These are phyloP conservation scores for Populus euphratica DNA, from an alignment of 345 rosid species.

Conservation along the genomic window DNA sequence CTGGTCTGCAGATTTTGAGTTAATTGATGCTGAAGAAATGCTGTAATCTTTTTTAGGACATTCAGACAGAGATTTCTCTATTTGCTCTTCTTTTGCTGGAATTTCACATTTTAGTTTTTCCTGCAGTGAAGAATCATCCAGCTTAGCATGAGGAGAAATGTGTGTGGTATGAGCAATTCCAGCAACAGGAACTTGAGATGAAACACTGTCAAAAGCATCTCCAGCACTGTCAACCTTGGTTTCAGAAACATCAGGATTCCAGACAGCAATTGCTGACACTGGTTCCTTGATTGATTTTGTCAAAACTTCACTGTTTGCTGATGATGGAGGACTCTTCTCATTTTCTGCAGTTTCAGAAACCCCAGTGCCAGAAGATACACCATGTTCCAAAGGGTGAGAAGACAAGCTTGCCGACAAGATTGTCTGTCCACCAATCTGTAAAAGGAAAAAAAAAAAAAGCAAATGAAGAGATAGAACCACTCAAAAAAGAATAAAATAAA, in stretches of 20 bases:
- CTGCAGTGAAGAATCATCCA: constrained; percentile 20
- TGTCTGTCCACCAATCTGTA: constrained; percentile 39
- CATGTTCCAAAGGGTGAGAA: constrained; percentile 28
- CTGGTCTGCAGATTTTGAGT: constrained; percentile 24
- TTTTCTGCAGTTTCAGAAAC: constrained; percentile 34
- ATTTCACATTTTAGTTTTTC: constrained; percentile 28
- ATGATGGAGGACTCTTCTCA: constrained; percentile 21
- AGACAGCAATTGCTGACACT: constrained; percentile 21
- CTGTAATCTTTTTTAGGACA: constrained; percentile 27
- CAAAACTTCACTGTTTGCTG: constrained; percentile 25
- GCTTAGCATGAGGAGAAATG: constrained; percentile 7
- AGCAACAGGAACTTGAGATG: constrained; percentile 35
- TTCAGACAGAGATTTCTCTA: constrained; percentile 11
- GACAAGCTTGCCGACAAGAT: constrained; percentile 15
- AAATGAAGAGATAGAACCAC: not conserved
- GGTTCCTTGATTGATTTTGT: constrained; percentile 24
- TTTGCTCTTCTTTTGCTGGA: constrained; percentile 14
- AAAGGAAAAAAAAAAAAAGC: not conserved
- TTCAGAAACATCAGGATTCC: constrained; percentile 27
- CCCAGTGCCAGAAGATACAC: constrained; percentile 25
- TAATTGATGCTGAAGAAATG: constrained; percentile 22
- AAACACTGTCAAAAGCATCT: constrained; percentile 27
- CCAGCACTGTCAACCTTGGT: constrained; percentile 22
- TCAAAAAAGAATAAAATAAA: not conserved
- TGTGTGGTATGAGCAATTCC: constrained; percentile 1